Base-by-base conservation (phyloP, 2,329 filamentous ascomycete genomes). In the Epichloe amarillans region DNA sequence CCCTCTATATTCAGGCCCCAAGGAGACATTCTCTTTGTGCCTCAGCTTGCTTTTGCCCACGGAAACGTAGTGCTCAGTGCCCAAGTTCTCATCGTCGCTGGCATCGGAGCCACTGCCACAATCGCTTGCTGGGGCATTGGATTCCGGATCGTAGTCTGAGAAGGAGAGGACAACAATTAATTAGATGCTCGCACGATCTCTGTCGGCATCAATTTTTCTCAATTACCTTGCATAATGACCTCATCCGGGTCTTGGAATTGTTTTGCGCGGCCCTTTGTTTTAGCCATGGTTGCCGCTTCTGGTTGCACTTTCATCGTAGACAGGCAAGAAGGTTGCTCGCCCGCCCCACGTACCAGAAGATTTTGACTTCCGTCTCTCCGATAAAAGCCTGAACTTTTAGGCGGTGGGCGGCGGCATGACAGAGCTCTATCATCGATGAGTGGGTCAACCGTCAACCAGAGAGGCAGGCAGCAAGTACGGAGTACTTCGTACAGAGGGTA, bases 31-130 rank as follows among this genome's bases (percentile, higher is more conserved):
- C 36, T 88, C 82, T 52, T 81, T 81, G 62, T 87, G 83, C 56
- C 88, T 82, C 57, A 96, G 72, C 64, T 86, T 91, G 70, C 85
- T 93, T 73, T 90, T 93, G 19, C 83, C 85, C 35, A 95, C 87
- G 49, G 76, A 68, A 42, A 86, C 77, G 63, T 97, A 97, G 64
- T 97, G 91, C 60, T 95, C 91, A 35, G 90, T 85, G 19, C 85
- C 88, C 11, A 75, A 74, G 53, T 77, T 68, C 46, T 74, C 73
- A 30, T 75, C 70, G 5, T 68, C 71, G 58, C 73, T 74, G 15
- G 67, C 71, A 17, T 70, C 71, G 56, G 70, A 75, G 33, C 66
- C 74, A 43, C 74, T 79, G 47, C 72, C 76, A 14, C 65, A 73
- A 42, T 77, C 78, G 50, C 77, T 76, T 51, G 74, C 76, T 15